Base-by-base conservation (phyloP, 257 asterid genomes). In the Solanum sitiens region DNA sequence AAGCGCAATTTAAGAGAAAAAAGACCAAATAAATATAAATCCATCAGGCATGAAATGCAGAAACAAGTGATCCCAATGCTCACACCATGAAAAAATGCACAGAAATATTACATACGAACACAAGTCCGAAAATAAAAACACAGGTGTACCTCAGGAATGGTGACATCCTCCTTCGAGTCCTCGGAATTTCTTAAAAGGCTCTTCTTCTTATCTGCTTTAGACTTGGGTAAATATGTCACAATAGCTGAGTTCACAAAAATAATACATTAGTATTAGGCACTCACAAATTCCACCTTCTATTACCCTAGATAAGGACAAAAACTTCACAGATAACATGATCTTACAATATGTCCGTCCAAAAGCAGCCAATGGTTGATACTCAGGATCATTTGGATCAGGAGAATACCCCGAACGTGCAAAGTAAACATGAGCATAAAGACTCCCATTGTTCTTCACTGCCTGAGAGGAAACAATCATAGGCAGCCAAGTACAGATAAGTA, bases 351-450 rank as follows among this genome's bases (percentile, higher is more conserved):
- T 92, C 84, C 91, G 90, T 88, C 96, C 99, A 92, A 97, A 97
- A 88, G 96, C 92, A 86, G 98, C 94, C 90, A 91, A 88, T n/a
- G 99, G 98, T 87, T 97, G 96, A 89, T 95, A 97, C 93, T 95
- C 98, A 8, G 98, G 98, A 88, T 95, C 98, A 89, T 87, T 95
- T 53, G 98, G 96, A 91, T 97, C 98, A 70, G 96, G 95, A 5
- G 96, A 91, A 87, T 92, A 95, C 91, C 99, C 99, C 91, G 98
- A 95, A 87, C 96, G 95, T 53, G 99, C 95, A 87, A 97, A 97
- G 94, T 90, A 97, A 67, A 95, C 94, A 91, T 97, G 98, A 90
- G 98, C 98, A 92, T 90, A 95, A 42, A 97, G 96, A 90, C 95
- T 97, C 53, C 98, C 99, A 79, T 97, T 97, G 90, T 94, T 92